These are phyloP conservation scores for Cladophialophora immunda DNA, from an alignment of 2,329 filamentous ascomycete species.

Conservation along the genomic window DNA sequence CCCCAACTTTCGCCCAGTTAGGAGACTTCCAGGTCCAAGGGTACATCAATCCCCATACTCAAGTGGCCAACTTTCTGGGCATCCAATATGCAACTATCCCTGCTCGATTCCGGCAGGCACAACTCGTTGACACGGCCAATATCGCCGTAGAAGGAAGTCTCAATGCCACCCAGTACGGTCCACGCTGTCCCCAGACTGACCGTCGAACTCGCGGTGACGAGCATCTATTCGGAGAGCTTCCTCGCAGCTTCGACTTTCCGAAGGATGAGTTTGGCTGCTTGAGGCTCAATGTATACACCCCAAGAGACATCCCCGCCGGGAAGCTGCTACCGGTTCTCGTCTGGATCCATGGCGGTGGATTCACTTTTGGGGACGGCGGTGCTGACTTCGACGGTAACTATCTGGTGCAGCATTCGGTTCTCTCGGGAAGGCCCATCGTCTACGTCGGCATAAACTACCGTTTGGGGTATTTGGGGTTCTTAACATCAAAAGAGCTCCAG, in stretches of 20 bases:
- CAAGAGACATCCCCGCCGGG: slow-evolving; percentile 8
- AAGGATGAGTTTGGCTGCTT: slow-evolving; percentile 57
- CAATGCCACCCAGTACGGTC: slow-evolving; percentile 7
- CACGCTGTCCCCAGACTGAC: neutral
- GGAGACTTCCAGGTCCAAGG: too few relatives aligned
- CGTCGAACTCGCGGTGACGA: too few relatives aligned
- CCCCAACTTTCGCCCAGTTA: too few relatives aligned
- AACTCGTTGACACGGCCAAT: too few relatives aligned
- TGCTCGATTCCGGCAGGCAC: neutral
- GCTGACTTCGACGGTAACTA: slow-evolving; percentile 25
- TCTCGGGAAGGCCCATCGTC: slow-evolving; percentile 48
- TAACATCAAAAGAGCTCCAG: slow-evolving; percentile 16
- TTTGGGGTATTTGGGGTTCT: slow-evolving; percentile 55
- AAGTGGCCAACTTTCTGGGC: slow-evolving; percentile 2
- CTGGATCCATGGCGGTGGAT: slow-evolving; percentile 55
- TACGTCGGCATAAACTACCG: slow-evolving; percentile 55
- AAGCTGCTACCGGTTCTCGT: slow-evolving; percentile 53
- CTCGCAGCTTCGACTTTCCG: slow-evolving; percentile 20
- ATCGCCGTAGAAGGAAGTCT: too few relatives aligned
- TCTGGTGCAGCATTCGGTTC: slow-evolving; percentile 50
- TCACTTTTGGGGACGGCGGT: slow-evolving; percentile 16
- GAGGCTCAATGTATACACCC: slow-evolving; percentile 54
- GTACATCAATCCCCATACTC: too few relatives aligned
- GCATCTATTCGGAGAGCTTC: too few relatives aligned
- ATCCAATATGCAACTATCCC: neutral